These are phyloP conservation scores for Nyctanthes arbortristis DNA, from an alignment of 257 asterid species.

Conservation along the genomic window DNA sequence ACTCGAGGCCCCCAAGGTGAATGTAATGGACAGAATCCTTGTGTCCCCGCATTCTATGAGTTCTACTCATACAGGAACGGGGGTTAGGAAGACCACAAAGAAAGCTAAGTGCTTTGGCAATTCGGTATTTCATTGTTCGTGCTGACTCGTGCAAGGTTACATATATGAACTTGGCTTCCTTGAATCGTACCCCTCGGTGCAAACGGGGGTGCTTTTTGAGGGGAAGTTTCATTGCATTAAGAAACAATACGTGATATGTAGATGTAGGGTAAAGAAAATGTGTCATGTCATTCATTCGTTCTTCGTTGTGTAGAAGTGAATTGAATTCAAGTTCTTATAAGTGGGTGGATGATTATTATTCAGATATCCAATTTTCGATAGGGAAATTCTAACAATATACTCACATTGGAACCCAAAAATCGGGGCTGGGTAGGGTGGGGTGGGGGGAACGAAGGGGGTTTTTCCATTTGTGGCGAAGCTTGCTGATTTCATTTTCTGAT, in stretches of 20 bases:
- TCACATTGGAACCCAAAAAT: too few species aligned
- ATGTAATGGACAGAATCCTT: conserved; percentile 57
- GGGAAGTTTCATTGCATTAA: background rate
- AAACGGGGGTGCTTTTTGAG: conserved; percentile 7
- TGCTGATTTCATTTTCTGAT: too few species aligned
- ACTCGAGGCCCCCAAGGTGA: conserved; percentile 50
- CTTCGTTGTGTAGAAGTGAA: conserved; percentile 28
- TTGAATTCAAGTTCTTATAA: background rate
- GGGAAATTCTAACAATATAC: too few species aligned
- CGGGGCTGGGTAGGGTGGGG: too few species aligned
- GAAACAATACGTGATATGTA: conserved; percentile 15
- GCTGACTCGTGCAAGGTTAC: conserved; percentile 39
- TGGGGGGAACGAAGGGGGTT: too few species aligned
- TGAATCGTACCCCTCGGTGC: conserved; percentile 13
- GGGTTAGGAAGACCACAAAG: conserved; percentile 51
- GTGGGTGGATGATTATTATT: too few species aligned
- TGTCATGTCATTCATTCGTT: conserved; percentile 28
- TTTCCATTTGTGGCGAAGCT: too few species aligned
- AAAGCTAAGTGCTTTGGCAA: conserved; percentile 68
- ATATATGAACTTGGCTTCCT: background rate
- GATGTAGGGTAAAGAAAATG: background rate
- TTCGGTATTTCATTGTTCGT: conserved; percentile 70
- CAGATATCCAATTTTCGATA: too few species aligned
- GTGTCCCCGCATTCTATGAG: conserved; percentile 24
- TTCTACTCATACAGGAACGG: conserved; percentile 39